Percentiles rank a stretch among this genome's conserved stretches.
Evolutionary conservation across 352 stramenopile genomes (phyloP).

Genomic region (Phytophthora cryptogea): DNA sequence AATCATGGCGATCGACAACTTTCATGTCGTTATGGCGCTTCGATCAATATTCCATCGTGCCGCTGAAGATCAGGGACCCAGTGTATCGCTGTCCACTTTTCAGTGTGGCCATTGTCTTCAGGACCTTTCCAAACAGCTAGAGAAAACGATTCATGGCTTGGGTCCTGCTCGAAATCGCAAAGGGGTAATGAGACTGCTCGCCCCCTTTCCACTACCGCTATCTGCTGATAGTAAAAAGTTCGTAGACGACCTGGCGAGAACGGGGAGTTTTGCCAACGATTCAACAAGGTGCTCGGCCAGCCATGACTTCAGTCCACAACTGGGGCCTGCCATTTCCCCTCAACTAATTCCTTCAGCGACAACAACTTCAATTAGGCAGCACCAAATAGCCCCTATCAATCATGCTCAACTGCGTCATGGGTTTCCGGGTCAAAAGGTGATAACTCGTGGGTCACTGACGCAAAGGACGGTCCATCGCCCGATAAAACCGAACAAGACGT

Average conservation of each 20-base stretch:
- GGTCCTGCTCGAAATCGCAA: not conserved
- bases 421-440: not conserved
- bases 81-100: not conserved
- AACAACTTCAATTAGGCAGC: not conserved
- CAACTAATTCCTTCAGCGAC: not conserved
- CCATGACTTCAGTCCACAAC: not conserved
- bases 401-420: not conserved
- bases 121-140: not conserved
- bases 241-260: slow-evolving; percentile 7
- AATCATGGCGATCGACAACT: slow-evolving; percentile 5
- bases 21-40: slow-evolving; percentile 7
- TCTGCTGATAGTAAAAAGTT: slow-evolving; percentile 5
- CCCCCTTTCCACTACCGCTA: slow-evolving; percentile 12
- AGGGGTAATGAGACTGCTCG: not conserved
- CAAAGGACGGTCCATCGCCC: not conserved
- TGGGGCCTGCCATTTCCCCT: not conserved
- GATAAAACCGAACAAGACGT: not conserved
- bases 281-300: not conserved
- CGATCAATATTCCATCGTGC: slow-evolving; percentile 1
- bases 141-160: not conserved
- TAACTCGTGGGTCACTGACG: not conserved
- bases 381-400: not conserved
- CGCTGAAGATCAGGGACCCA: not conserved
- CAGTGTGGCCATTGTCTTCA: not conserved
- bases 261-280: not conserved